Evolutionary conservation across 2,329 filamentous ascomycete genomes (phyloP).

Genomic region (Diaporthe sp.): DNA sequence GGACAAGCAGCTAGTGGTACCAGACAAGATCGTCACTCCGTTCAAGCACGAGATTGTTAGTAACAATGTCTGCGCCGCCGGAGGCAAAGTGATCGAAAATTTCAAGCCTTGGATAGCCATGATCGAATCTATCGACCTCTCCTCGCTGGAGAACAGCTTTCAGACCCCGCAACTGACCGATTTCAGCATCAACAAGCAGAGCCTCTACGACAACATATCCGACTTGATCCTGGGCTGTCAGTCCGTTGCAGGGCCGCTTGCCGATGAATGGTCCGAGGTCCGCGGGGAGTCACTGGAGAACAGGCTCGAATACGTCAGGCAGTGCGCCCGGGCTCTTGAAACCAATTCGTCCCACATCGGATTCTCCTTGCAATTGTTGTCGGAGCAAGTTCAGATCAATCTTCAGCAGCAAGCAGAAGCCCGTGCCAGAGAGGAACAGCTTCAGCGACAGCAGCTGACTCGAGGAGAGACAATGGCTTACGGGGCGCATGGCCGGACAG

Average conservation of each 20-base stretch:
- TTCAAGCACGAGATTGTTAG: constrained; percentile 84
- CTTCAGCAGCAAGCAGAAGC: constrained; percentile 62
- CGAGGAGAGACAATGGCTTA: constrained; percentile 71
- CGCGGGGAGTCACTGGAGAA: constrained; percentile 91
- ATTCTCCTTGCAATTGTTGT: constrained; percentile 88
- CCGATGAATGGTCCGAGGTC: constrained; percentile 96
- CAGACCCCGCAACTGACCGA: constrained; percentile 89
- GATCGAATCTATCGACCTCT: constrained; percentile 92
- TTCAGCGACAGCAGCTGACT: constrained; percentile 66
- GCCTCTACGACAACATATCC: constrained; percentile 91
- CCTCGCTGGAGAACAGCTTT: constrained; percentile 80
- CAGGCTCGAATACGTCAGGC: constrained; percentile 83
- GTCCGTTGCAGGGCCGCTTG: constrained; percentile 89
- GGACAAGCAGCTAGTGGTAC: constrained; percentile 83
- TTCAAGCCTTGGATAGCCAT: constrained; percentile 92
- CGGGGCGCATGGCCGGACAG: constrained; percentile 67
- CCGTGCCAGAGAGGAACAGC: constrained; percentile 60
- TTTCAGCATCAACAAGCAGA: constrained; percentile 92
- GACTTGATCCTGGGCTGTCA: constrained; percentile 92
- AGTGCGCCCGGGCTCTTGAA: constrained; percentile 84
- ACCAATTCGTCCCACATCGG: constrained; percentile 89
- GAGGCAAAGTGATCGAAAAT: constrained; percentile 84
- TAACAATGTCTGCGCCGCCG: constrained; percentile 84
- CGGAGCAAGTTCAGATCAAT: constrained; percentile 80
- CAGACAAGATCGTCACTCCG: constrained; percentile 85